Percentiles rank a stretch among this genome's conserved stretches.
These are phyloP conservation scores for Vaccinium vitisidaea DNA, from an alignment of 148 eudicot species.

Conservation along the genomic window DNA sequence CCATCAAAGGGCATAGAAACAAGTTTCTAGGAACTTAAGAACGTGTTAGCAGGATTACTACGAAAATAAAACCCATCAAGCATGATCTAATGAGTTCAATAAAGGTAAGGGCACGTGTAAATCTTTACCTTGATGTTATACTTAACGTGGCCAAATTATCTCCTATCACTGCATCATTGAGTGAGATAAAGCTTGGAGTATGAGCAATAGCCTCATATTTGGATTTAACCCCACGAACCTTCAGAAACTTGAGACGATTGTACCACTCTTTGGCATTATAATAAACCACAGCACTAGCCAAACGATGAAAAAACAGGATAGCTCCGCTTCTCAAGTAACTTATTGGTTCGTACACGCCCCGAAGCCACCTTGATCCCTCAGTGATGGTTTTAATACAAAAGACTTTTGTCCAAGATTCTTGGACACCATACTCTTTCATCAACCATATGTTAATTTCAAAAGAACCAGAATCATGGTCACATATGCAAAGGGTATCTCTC, in stretches of 20 bases:
- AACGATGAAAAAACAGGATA: not conserved
- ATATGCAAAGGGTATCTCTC: slow-evolving; percentile 16
- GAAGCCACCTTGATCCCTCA: not conserved
- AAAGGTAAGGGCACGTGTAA: not conserved
- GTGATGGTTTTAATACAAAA: slow-evolving; percentile 12
- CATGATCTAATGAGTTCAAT: not conserved
- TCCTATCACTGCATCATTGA: not conserved
- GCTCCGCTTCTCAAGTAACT: not conserved
- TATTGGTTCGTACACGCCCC: not conserved
- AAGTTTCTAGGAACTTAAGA: not conserved
- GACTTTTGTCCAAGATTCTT: slow-evolving; percentile 22
- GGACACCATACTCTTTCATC: slow-evolving; percentile 23
- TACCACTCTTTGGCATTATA: too few relatives aligned
- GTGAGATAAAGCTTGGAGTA: slow-evolving; percentile 8
- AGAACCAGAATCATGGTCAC: not conserved
- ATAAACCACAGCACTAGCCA: not conserved
- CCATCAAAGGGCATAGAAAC: not conserved
- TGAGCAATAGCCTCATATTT: not conserved
- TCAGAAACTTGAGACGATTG: not conserved
- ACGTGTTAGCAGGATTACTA: too few relatives aligned
- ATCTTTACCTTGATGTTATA: not conserved
- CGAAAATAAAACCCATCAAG: not conserved
- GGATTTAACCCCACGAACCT: not conserved
- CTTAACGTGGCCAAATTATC: not conserved
- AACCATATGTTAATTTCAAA: slow-evolving; percentile 13